Evolutionary conservation across 2,329 filamentous ascomycete species (phyloP).

Genomic region (Calonectria pteridis): DNA sequence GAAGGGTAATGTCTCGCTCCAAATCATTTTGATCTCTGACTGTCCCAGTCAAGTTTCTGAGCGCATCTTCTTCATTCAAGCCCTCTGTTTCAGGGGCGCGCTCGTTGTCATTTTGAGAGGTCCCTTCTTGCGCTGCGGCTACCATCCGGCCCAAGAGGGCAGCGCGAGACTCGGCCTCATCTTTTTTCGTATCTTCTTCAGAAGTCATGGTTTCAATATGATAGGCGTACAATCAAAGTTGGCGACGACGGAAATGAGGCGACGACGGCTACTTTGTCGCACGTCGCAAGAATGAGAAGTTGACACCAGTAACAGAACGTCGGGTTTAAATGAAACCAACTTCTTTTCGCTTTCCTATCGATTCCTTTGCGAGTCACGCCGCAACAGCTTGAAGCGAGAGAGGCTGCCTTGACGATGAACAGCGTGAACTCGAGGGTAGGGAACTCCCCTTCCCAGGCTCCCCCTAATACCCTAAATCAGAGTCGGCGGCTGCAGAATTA

Average conservation of each 20-base stretch:
- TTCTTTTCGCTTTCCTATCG: background rate
- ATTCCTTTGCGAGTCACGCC: background rate
- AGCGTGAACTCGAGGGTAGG: conserved; percentile 3
- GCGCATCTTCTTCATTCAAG: conserved; percentile 69
- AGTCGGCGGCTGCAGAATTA: background rate
- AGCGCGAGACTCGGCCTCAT: conserved; percentile 40
- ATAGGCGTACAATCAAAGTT: background rate
- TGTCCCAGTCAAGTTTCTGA: conserved; percentile 74
- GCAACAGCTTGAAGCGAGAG: background rate
- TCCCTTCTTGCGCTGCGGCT: conserved; percentile 46
- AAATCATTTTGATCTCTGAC: conserved; percentile 90
- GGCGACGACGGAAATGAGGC: background rate
- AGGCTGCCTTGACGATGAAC: background rate
- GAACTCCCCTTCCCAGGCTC: background rate
- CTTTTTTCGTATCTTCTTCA: conserved; percentile 37
- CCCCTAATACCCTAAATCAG: conserved; percentile 5
- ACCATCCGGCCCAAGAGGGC: conserved; percentile 47
- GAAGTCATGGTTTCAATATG: conserved; percentile 41
- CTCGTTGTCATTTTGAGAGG: conserved; percentile 25
- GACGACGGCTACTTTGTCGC: too few relatives aligned
- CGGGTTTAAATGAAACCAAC: background rate
- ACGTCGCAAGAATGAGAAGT: background rate
- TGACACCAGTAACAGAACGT: background rate
- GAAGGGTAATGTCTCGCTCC: conserved; percentile 83
- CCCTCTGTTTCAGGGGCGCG: conserved; percentile 36